Conservation (phyloP, 495 filamentous ascomycete genomes). For the Pyrenopolyporus hunteri region DNA sequence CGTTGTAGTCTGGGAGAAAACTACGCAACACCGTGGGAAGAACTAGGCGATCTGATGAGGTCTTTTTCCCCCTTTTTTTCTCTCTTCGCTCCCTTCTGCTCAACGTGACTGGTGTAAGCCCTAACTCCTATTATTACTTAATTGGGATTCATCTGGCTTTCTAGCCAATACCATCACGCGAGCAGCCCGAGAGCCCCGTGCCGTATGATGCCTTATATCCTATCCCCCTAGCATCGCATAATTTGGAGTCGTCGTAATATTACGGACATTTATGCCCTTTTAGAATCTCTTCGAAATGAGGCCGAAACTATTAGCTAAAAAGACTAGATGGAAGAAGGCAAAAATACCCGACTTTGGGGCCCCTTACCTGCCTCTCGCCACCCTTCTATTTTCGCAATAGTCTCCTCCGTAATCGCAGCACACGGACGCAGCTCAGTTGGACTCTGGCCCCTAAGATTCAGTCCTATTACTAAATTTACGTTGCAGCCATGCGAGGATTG, state of each 20-base stretch:
- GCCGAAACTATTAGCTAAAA: slow-evolving; percentile 8
- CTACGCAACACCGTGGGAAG: slow-evolving; percentile 7
- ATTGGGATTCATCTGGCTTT: slow-evolving; percentile 12
- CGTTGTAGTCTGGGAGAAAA: slow-evolving; percentile 19
- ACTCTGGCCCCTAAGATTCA: slow-evolving; percentile 7
- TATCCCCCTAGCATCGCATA: slow-evolving; percentile 28
- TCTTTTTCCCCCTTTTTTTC: background rate
- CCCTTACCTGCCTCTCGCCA: slow-evolving; percentile 23
- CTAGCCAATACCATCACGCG: slow-evolving; percentile 26
- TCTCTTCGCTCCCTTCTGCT: background rate
- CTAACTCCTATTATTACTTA: slow-evolving; percentile 26
- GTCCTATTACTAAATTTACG: slow-evolving; percentile 32
- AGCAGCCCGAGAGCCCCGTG: slow-evolving; percentile 17
- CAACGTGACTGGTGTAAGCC: slow-evolving; percentile 24
- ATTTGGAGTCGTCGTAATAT: slow-evolving; percentile 21
- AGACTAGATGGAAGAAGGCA: slow-evolving; percentile 28
- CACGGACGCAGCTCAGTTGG: slow-evolving; percentile 1
- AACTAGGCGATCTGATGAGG: slow-evolving; percentile 12
- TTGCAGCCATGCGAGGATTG: slow-evolving; percentile 28
- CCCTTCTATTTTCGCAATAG: slow-evolving; percentile 20
- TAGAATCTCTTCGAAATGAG: background rate
- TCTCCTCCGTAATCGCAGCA: slow-evolving; percentile 31
- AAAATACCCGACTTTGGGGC: slow-evolving; percentile 30
- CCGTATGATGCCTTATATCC: slow-evolving; percentile 21
- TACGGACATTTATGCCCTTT: slow-evolving; percentile 24